phyloP scores from a whole-genome alignment of 768 basidiomycete genomes.

The Xerocomellus chrysenteron region DNA sequence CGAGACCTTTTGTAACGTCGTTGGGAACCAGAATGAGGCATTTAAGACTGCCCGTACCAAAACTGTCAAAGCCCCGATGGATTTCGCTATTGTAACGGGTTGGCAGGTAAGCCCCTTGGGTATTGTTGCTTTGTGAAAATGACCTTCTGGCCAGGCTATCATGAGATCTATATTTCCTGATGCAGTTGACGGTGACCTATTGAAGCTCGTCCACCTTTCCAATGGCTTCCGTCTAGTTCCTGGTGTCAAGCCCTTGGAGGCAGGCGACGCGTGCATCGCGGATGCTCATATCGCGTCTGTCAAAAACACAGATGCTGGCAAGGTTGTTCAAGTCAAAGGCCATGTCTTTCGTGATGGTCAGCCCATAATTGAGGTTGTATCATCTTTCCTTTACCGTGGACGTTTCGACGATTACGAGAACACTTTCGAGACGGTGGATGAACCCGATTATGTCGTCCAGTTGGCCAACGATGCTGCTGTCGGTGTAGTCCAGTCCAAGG shows the following conservation, averaged over 20 bases:
- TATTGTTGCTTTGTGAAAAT: background rate
- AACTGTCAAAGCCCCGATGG: conserved; percentile 87
- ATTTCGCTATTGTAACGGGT: conserved; percentile 97
- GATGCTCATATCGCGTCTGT: conserved; percentile 89
- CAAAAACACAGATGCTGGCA: conserved; percentile 86
- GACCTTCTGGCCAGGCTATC: conserved; percentile 66
- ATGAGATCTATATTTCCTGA: conserved; percentile 97
- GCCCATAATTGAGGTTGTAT: conserved; percentile 90
- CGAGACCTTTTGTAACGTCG: conserved; percentile 87
- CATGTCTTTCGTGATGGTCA: conserved; percentile 72
- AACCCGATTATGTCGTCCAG: conserved; percentile 83
- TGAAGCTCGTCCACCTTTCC: conserved; percentile 95
- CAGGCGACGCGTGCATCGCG: conserved; percentile 87
- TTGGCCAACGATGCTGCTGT: conserved; percentile 75
- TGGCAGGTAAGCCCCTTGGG: conserved; percentile 76
- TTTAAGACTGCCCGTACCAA: conserved; percentile 79
- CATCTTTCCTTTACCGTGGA: conserved; percentile 96
- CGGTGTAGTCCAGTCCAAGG: conserved; percentile 91
- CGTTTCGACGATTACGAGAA: conserved; percentile 91
- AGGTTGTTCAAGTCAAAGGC: conserved; percentile 89
- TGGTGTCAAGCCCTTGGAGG: conserved; percentile 71
- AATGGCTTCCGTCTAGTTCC: conserved; percentile 93
- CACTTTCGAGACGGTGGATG: conserved; percentile 91
- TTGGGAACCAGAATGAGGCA: conserved; percentile 89
- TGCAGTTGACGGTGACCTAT: conserved; percentile 87